phyloP scores from a whole-genome alignment of 2,329 filamentous ascomycete genomes.

The Curvularia verruculosa region DNA sequence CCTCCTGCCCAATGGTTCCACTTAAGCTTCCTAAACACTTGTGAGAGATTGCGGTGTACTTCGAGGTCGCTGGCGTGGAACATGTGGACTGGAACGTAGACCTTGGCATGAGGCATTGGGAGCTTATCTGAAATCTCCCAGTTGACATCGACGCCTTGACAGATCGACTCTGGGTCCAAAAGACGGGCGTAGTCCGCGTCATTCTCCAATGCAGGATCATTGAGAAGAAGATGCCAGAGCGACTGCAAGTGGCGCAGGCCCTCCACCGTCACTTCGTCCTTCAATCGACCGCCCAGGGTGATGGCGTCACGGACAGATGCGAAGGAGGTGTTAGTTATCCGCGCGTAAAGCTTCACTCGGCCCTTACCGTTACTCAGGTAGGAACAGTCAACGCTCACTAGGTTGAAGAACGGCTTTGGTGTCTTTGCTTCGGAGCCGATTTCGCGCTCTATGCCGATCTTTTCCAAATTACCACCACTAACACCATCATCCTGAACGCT shows the following conservation, averaged over 20 bases:
- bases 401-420: too few species aligned
- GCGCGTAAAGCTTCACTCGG: not conserved
- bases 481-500: too few species aligned
- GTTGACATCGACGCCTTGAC: not conserved
- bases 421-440: too few species aligned
- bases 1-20: not conserved
- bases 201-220: not conserved
- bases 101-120: not conserved
- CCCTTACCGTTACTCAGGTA: not conserved
- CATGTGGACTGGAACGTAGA: not conserved
- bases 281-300: not conserved
- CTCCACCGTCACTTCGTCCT: not conserved
- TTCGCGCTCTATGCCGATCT: too few species aligned
- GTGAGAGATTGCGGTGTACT: not conserved
- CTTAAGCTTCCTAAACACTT: not conserved
- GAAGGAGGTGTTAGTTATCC: not conserved
- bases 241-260: not conserved
- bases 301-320: not conserved
- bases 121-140: not conserved
- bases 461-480: too few species aligned
- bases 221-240: not conserved
- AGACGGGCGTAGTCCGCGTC: not conserved
- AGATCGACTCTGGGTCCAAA: not conserved
- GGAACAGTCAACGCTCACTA: too few species aligned
- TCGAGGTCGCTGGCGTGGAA: not conserved